Conservation (phyloP, 345 rosid genomes). For the Aethionema arabicum region DNA sequence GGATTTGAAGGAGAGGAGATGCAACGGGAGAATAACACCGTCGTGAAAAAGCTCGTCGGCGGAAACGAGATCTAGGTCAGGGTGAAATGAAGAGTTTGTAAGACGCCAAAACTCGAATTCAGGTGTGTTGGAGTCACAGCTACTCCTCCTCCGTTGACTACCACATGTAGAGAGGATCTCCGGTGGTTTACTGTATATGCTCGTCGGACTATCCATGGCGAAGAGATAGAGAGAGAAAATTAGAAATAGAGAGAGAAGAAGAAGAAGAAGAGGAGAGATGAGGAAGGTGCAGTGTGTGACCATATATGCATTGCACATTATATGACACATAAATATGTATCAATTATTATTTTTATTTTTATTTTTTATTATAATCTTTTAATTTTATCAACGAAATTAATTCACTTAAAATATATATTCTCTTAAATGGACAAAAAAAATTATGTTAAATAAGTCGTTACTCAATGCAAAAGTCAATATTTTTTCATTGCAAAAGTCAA, state of each 20-base stretch:
- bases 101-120: conserved; percentile 81
- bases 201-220: conserved; percentile 41
- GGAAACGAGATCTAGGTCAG: conserved; percentile 51
- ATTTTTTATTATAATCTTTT: not conserved
- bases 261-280: not conserved
- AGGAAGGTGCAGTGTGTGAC: conserved; percentile 24
- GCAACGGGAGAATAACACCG: conserved; percentile 69
- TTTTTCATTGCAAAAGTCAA: too few species aligned
- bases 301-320: conserved; percentile 31
- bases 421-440: too few species aligned
- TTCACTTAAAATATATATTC: too few species aligned
- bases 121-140: conserved; percentile 49
- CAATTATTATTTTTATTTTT: not conserved
- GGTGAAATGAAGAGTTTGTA: conserved; percentile 44
- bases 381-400: too few species aligned
- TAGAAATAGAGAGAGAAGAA: conserved; percentile 26
- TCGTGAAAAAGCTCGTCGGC: conserved; percentile 79
- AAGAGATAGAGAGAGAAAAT: conserved; percentile 9
- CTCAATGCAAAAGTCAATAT: too few species aligned
- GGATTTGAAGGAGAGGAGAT: conserved; percentile 36
- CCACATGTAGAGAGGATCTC: conserved; percentile 31
- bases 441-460: too few species aligned
- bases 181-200: conserved; percentile 30
- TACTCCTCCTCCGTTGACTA: conserved; percentile 37
- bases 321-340: conserved; percentile 22